Conservation (phyloP, 2,329 filamentous ascomycete genomes). For the Fusarium sp. region DNA sequence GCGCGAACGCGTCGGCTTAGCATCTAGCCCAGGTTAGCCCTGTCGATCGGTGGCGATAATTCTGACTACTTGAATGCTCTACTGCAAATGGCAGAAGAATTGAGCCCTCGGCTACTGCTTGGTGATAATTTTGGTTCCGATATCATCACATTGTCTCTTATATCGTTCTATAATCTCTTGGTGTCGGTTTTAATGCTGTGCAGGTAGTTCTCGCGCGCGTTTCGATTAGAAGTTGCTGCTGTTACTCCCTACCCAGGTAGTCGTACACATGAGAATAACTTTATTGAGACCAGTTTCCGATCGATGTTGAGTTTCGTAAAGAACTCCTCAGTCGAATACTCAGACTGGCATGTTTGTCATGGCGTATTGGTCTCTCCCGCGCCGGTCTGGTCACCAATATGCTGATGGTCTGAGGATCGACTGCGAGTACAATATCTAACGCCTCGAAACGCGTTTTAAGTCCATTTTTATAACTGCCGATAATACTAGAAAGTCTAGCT, state of each 20-base stretch:
- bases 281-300: neutral
- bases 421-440: neutral
- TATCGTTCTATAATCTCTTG: neutral
- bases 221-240: neutral
- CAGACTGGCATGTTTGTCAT: neutral
- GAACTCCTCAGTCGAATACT: neutral
- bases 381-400: neutral
- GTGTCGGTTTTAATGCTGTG: neutral
- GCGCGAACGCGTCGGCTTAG: slow-evolving; percentile 20
- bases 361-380: neutral
- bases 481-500: slow-evolving; percentile 22
- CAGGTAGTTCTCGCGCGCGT: neutral
- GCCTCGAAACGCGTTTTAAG: neutral
- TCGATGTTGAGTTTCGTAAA: neutral
- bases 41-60: slow-evolving; percentile 43
- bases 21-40: slow-evolving; percentile 34
- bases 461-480: slow-evolving; percentile 1
- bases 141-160: neutral
- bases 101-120: neutral
- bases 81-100: neutral
- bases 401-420: neutral
- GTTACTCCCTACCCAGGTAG: neutral
- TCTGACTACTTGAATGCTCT: neutral
- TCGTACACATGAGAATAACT: neutral
- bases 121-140: neutral